A percentile compares a stretch with the other conserved stretches of the same genome.
These are phyloP conservation scores for Xylaria intraflava DNA, from an alignment of 495 filamentous ascomycete species.

Conservation along the genomic window DNA sequence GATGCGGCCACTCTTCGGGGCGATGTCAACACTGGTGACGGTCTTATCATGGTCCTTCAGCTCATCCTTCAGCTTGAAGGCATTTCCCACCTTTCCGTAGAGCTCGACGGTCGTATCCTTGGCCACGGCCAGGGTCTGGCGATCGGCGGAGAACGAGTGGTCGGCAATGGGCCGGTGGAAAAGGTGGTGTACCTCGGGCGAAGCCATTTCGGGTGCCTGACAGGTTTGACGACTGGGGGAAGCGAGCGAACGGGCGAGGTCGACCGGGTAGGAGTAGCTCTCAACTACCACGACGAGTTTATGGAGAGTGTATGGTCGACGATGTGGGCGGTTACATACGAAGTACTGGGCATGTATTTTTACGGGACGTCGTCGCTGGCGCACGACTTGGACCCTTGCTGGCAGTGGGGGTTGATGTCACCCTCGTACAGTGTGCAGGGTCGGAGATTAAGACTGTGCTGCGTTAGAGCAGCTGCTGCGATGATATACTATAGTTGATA, in stretches of 20 bases:
- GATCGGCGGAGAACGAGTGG: conserved; percentile 94
- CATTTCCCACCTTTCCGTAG: conserved; percentile 64
- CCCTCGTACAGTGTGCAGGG: no score
- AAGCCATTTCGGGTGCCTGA: conserved; percentile 52
- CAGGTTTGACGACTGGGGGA: not conserved
- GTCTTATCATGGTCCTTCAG: conserved; percentile 94
- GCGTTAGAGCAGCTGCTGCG: no score
- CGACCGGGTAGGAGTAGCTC: conserved; percentile 99
- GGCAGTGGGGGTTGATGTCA: not conserved
- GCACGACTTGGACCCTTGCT: no score
- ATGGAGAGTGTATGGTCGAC: not conserved
- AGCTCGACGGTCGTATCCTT: conserved; percentile 89
- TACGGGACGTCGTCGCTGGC: no score
- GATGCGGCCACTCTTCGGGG: conserved; percentile 80
- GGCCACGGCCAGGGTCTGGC: conserved; percentile 80
- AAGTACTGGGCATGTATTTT: not conserved
- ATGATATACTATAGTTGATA: no score
- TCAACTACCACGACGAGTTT: conserved; percentile 73
- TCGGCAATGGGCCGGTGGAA: conserved; percentile 95
- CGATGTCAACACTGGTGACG: conserved; percentile 93
- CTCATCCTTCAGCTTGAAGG: conserved; percentile 82
- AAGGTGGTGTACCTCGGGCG: conserved; percentile 89
- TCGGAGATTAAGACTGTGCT: no score
- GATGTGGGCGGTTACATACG: not conserved
- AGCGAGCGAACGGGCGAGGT: conserved; percentile 27